Evolutionary conservation across 495 filamentous ascomycete genomes (phyloP).

Genomic region (Lichenothelia convexa): DNA sequence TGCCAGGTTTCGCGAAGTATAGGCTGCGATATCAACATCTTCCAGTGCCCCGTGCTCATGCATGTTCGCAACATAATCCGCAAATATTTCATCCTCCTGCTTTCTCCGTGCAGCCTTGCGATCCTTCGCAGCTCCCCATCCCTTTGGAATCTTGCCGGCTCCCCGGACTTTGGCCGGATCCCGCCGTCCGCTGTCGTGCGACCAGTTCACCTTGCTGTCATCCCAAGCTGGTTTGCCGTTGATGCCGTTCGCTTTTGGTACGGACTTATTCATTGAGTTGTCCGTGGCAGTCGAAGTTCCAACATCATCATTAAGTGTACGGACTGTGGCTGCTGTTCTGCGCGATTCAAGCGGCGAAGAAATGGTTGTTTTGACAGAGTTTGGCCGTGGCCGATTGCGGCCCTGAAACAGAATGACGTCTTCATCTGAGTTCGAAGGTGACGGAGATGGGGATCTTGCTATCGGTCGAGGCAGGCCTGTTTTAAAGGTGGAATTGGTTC

Average conservation of each 20-base stretch:
- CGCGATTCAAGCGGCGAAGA: too few relatives aligned
- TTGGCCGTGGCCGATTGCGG: conserved; percentile 20
- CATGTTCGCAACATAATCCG: conserved; percentile 67
- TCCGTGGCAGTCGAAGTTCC: too few relatives aligned
- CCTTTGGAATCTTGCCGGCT: too few relatives aligned
- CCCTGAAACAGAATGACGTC: conserved; percentile 52
- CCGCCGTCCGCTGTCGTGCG: too few relatives aligned
- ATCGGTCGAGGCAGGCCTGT: conserved; percentile 10
- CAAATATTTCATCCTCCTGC: conserved; percentile 36
- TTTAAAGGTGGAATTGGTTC: too few relatives aligned
- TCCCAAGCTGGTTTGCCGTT: too few relatives aligned
- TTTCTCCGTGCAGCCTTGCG: background rate
- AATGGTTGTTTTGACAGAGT: background rate
- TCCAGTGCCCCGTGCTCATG: conserved; percentile 1
- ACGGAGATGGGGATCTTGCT: conserved; percentile 22
- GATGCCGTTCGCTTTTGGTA: too few relatives aligned
- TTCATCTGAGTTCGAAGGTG: conserved; percentile 37
- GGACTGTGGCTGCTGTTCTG: too few relatives aligned
- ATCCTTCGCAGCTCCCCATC: background rate
- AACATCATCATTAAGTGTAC: too few relatives aligned
- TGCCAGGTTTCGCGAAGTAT: background rate
- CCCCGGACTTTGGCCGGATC: too few relatives aligned
- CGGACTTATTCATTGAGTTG: too few relatives aligned
- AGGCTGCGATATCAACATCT: background rate
- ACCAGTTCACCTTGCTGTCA: too few relatives aligned